Evolutionary conservation across 192 early-diverging fungal genomes (phyloP).

Genomic region (Funneliformis geosporum): DNA sequence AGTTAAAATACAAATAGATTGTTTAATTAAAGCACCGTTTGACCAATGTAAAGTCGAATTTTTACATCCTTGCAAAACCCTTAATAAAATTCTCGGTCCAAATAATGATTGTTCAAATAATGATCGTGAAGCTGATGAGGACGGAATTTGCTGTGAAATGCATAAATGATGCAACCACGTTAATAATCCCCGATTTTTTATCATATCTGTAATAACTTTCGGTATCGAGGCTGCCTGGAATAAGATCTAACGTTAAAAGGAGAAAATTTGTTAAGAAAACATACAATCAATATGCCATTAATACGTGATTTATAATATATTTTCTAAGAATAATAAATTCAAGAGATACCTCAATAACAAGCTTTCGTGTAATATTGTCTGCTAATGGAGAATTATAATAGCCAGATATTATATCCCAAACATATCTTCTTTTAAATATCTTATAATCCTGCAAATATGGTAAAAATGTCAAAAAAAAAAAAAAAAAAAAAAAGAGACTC

Average conservation of each 20-base stretch:
- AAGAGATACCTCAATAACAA: slow-evolving; percentile 49
- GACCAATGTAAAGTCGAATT: slow-evolving; percentile 39
- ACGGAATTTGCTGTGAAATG: neutral
- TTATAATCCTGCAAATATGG: slow-evolving; percentile 57
- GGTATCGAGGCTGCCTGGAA: slow-evolving; percentile 57
- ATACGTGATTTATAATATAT: neutral
- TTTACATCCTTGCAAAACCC: slow-evolving; percentile 40
- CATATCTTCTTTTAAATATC: slow-evolving; percentile 67
- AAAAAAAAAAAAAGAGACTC: neutral
- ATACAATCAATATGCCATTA: too few relatives aligned
- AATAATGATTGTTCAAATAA: slow-evolving; percentile 41
- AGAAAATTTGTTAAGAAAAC: neutral
- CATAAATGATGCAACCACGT: slow-evolving; percentile 53
- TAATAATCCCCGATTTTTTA: slow-evolving; percentile 62
- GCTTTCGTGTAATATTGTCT: slow-evolving; percentile 55
- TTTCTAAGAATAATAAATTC: neutral
- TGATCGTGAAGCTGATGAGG: slow-evolving; percentile 14
- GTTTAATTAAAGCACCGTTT: slow-evolving; percentile 40
- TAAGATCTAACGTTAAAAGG: slow-evolving; percentile 46
- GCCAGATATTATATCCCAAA: slow-evolving; percentile 65
- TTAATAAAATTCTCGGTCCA: slow-evolving; percentile 39
- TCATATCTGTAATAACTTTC: slow-evolving; percentile 54
- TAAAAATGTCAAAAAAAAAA: neutral
- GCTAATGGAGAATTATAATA: slow-evolving; percentile 70
- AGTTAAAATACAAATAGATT: slow-evolving; percentile 39